Conservation (phyloP, 2,329 filamentous ascomycete species). For the Ascochyta clinopodiicola region DNA sequence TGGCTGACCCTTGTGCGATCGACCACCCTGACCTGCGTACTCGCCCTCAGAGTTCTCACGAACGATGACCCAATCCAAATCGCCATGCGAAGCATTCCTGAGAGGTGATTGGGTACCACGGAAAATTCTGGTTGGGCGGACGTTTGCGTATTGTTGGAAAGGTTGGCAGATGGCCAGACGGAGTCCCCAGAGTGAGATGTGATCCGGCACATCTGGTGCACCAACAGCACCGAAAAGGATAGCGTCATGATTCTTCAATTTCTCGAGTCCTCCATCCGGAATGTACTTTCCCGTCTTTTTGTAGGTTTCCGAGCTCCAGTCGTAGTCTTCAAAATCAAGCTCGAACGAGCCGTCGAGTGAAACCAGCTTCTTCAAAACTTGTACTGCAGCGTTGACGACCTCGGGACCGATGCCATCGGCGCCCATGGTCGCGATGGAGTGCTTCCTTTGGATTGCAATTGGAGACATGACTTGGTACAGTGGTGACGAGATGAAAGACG, state of each 20-base stretch:
- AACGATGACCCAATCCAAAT: constrained; percentile 71
- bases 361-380: constrained; percentile 64
- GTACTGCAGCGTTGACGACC: constrained; percentile 68
- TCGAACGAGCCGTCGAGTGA: constrained; percentile 62
- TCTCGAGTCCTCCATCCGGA: constrained; percentile 64
- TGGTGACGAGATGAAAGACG: background rate
- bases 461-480: constrained; percentile 28
- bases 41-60: constrained; percentile 73
- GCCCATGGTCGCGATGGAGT: constrained; percentile 59
- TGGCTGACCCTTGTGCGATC: constrained; percentile 63
- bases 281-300: constrained; percentile 71
- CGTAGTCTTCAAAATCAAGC: constrained; percentile 67
- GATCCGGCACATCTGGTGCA: constrained; percentile 63
- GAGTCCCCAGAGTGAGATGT: constrained; percentile 64
- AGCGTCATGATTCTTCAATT: constrained; percentile 66
- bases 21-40: constrained; percentile 69
- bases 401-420: constrained; percentile 75
- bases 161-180: constrained; percentile 63
- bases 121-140: constrained; percentile 66
- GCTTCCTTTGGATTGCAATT: constrained; percentile 27
- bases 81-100: constrained; percentile 59
- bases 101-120: constrained; percentile 66
- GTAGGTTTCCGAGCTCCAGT: constrained; percentile 72
- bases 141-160: constrained; percentile 64
- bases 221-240: constrained; percentile 74